Base-by-base conservation (phyloP, 176 grass and related monocot species). In the Oryza australiensis region DNA sequence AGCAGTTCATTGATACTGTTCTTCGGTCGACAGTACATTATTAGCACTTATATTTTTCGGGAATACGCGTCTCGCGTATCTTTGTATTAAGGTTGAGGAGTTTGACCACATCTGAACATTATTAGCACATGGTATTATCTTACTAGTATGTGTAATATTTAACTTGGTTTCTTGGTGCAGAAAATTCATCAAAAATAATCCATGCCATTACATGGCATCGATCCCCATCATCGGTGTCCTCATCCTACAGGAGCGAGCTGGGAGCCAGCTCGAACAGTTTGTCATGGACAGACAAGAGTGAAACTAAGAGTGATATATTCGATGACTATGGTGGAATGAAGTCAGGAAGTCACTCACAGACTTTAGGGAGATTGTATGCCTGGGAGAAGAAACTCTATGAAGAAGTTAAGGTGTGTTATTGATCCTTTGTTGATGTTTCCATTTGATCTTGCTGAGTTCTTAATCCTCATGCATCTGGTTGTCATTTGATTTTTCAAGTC, bases 311-410 rank as follows among this genome's bases (percentile, higher is more conserved):
- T 1, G 92, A 97, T 23, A 82, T 94, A 66, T 92, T 90, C 4
- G 86, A 91, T n/a, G 89, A 94, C 12, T 94, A 87, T 48, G 86
- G 86, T 78, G 90, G 86, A 49, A 97, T 97, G 94, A 91, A 89
- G 69, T 90, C 92, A 53, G 94, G 94, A 88, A 92, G 85, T 72
- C 94, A 97, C 67, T 97, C 94, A 0, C 92, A 97, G 66, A 97
- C 94, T 57, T 87, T 97, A 26, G 94, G 88, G 59, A 91, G 94
- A 62, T 79, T 97, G 70, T 92, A 89, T 87, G 94, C 94, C 23
- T 97, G 94, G 92, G 94, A 97, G 81, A 97, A 97, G 90, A 97
- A 97, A 71, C 90, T 97, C 38, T 92, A 92, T 76, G 92, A 94
- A 80, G 94, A 97, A 93, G 95, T 97, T 37, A 97, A 97, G 95